Base-by-base conservation (phyloP, 768 basidiomycete genomes). In the Amylocystis lapponica region DNA sequence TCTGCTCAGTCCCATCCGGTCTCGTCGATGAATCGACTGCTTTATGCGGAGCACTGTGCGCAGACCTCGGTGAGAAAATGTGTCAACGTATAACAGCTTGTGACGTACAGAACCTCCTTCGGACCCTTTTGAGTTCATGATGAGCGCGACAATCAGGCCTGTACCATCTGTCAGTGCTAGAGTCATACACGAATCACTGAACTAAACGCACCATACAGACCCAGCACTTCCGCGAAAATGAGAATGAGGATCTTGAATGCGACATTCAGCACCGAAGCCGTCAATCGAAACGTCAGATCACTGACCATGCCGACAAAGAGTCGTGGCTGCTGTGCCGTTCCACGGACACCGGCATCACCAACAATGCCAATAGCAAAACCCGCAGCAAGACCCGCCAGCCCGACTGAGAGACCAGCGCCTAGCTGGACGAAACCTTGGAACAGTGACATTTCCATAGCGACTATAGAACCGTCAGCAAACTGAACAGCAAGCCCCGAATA, bases 351-450 rank as follows among this genome's bases (percentile, higher is more conserved):
- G 48, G 95, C 94, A 63, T 99, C 96, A 61, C 96, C 96, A 45
- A 98, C 96, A 60, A 98, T 97, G 45, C 96, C 96, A 59, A 99
- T 84, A 49, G 96, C 96, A 53, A 97, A 95, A 38, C 96, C 96
- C 48, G 95, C 95, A 39, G 93, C 89, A 27, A 99, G 79, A 75
- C 95, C 95, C 32, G 94, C 89, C 39, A 91, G 81, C 55, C 92
- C 91, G 58, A 94, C 90, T 1, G 90, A 78, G 37, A 95, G 79
- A 62, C 93, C 93, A 32, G 92, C 93, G 59, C 92, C 93, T 46
- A 96, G 86, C 56, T 95, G 91, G 43, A 89, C 78, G 66, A 96
- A 94, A 41, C 93, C 93, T 60, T 88, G 79, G 63, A 90, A 94
- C 49, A 99, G 81, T 8, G 96, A 74, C 89, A 98, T 93, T 29